A percentile compares a stretch with the other conserved stretches of the same genome.
phyloP scores from a whole-genome alignment of 148 eudicot genomes.

The Chenopodium formosanum region DNA sequence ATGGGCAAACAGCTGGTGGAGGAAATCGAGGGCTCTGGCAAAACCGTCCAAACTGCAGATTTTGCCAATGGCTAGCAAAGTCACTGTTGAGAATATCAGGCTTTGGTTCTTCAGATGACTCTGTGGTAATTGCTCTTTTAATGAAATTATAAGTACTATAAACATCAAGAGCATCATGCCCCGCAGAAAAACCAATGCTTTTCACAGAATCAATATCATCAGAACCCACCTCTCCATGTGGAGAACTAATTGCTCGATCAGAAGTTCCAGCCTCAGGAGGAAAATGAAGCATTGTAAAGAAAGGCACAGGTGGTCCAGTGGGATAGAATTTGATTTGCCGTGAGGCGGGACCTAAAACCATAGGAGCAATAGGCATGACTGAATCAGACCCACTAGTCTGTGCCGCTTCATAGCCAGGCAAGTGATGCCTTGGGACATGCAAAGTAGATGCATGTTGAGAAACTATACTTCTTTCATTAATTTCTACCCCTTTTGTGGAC shows the following conservation, averaged over 20 bases:
- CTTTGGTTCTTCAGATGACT: constrained; percentile 38
- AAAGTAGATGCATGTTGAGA: constrained; percentile 38
- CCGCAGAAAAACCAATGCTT: constrained; percentile 35
- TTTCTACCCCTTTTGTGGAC: constrained; percentile 33
- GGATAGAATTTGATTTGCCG: constrained; percentile 69
- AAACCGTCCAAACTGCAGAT: constrained; percentile 71
- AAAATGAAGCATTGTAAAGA: constrained; percentile 72
- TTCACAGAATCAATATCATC: constrained; percentile 39
- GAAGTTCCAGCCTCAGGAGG: constrained; percentile 47
- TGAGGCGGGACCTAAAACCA: constrained; percentile 52
- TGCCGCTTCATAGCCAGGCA: constrained; percentile 48
- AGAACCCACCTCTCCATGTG: constrained; percentile 40
- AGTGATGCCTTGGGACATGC: constrained; percentile 35
- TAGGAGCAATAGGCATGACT: constrained; percentile 46
- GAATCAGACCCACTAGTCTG: constrained; percentile 57
- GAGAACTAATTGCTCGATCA: constrained; percentile 41
- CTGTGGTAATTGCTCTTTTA: constrained; percentile 30
- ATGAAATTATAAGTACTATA: constrained; percentile 26
- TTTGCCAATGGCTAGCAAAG: constrained; percentile 83
- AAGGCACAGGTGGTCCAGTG: constrained; percentile 90
- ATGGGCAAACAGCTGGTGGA: constrained; percentile 44
- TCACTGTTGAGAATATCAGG: constrained; percentile 78
- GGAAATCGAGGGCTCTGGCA: constrained; percentile 58
- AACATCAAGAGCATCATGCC: constrained; percentile 39
- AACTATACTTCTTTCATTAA: constrained; percentile 37